These are phyloP conservation scores for Calonectria montana DNA, from an alignment of 2,329 filamentous ascomycete species.

Conservation along the genomic window DNA sequence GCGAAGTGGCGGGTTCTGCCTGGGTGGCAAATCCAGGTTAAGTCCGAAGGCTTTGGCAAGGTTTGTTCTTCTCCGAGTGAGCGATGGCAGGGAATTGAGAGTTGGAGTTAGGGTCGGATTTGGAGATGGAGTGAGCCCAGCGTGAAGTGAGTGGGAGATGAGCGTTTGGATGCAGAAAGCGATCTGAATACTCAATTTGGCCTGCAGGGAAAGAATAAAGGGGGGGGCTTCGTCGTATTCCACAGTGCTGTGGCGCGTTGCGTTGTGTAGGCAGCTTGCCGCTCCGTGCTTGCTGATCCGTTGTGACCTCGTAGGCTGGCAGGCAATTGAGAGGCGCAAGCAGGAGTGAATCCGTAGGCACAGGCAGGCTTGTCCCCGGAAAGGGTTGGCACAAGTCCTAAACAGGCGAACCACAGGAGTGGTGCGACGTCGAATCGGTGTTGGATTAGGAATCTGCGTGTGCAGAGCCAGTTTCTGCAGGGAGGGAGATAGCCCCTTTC, in stretches of 20 bases:
- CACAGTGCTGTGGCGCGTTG: not conserved
- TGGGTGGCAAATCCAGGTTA: not conserved
- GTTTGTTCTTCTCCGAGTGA: not conserved
- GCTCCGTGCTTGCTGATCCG: conserved; percentile 4
- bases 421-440: conserved; percentile 33
- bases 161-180: not conserved
- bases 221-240: not conserved
- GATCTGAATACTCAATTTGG: not conserved
- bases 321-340: conserved; percentile 13
- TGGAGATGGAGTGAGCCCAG: not conserved
- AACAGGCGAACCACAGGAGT: conserved; percentile 26
- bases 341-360: conserved; percentile 6
- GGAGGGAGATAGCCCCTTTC: not conserved
- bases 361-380: not conserved
- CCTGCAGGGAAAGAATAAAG: not conserved
- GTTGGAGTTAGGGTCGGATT: not conserved
- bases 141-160: not conserved
- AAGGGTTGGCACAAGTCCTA: not conserved
- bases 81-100: not conserved
- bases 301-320: not conserved
- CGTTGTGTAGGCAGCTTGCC: not conserved
- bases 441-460: not conserved
- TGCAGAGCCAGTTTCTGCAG: not conserved
- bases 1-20: not conserved
- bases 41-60: not conserved